Percentiles rank a stretch among this genome's conserved stretches.
Evolutionary conservation across 108 stramenopile genomes (phyloP).

Genomic region (Pseudonitzschia pungens): DNA sequence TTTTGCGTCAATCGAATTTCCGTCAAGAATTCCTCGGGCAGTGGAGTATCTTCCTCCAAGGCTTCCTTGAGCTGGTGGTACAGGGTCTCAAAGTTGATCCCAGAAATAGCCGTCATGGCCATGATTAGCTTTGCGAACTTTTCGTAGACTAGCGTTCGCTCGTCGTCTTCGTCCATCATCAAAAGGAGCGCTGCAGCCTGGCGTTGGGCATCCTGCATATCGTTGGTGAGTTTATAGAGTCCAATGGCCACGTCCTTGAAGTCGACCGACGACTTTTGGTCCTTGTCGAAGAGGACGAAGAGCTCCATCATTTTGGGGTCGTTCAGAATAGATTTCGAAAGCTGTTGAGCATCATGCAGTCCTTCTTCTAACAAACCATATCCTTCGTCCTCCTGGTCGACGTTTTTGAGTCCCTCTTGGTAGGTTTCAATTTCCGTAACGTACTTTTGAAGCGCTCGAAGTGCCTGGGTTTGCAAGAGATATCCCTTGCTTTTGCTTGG

Average conservation of each 20-base stretch:
- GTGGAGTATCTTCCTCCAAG: neutral
- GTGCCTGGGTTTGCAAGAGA: slow-evolving; percentile 26
- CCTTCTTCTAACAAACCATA: slow-evolving; percentile 7
- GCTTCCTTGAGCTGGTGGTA: slow-evolving; percentile 34
- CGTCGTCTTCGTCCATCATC: slow-evolving; percentile 46
- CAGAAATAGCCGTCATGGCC: slow-evolving; percentile 33
- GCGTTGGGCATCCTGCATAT: slow-evolving; percentile 42
- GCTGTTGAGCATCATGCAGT: slow-evolving; percentile 12
- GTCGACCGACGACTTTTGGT: slow-evolving; percentile 33
- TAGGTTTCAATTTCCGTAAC: slow-evolving; percentile 31
- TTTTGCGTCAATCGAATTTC: slow-evolving; percentile 32
- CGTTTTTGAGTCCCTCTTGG: slow-evolving; percentile 25
- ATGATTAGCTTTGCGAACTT: slow-evolving; percentile 43
- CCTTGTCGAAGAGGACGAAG: slow-evolving; percentile 48
- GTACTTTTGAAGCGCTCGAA: slow-evolving; percentile 29
- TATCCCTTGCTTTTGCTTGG: slow-evolving; percentile 32
- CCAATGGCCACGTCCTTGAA: slow-evolving; percentile 52
- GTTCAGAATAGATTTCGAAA: slow-evolving; percentile 32
- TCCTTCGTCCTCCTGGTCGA: slow-evolving; percentile 11
- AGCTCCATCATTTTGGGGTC: slow-evolving; percentile 41
- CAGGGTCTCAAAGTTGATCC: slow-evolving; percentile 38
- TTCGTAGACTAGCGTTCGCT: slow-evolving; percentile 34
- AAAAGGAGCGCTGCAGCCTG: slow-evolving; percentile 33
- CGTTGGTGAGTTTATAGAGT: slow-evolving; percentile 36
- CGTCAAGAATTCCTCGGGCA: slow-evolving; percentile 24